Evolutionary conservation across 371 early-diverging fungal genomes (phyloP).

Genomic region (Mucor irregularis): DNA sequence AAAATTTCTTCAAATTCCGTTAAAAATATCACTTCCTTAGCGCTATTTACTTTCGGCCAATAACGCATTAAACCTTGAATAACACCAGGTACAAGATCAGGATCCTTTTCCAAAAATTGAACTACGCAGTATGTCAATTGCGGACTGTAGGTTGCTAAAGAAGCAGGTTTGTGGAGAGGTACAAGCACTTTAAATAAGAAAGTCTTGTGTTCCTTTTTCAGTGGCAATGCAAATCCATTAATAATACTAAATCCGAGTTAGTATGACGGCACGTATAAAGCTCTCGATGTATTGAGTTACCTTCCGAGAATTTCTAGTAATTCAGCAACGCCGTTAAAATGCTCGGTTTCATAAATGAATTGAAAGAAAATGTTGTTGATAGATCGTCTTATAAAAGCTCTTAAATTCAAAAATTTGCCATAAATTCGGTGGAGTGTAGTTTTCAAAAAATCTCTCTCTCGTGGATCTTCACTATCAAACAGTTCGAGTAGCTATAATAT

Average conservation of each 20-base stretch:
- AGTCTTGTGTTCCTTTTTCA: conserved; percentile 97
- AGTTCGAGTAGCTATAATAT: conserved; percentile 79
- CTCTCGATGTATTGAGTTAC: conserved; percentile 9
- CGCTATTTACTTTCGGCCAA: conserved; percentile 98
- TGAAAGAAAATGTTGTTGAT: conserved; percentile 97
- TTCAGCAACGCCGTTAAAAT: conserved; percentile 97
- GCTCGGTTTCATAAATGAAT: conserved; percentile 94
- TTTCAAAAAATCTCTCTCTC: conserved; percentile 97
- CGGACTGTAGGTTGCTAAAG: conserved; percentile 90
- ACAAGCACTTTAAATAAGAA: conserved; percentile 90
- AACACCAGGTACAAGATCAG: conserved; percentile 85
- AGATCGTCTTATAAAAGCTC: conserved; percentile 94
- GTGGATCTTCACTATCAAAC: conserved; percentile 97
- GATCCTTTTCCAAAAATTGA: conserved; percentile 97
- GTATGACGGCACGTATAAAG: neutral
- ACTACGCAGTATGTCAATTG: conserved; percentile 97
- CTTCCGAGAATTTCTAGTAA: conserved; percentile 95
- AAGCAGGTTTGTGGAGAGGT: conserved; percentile 94
- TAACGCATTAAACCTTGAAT: conserved; percentile 86
- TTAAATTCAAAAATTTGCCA: conserved; percentile 94
- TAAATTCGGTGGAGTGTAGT: conserved; percentile 97
- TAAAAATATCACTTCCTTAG: conserved; percentile 97
- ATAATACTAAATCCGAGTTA: conserved; percentile 87
- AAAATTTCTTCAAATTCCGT: conserved; percentile 96
- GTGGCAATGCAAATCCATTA: conserved; percentile 97